Evolutionary conservation across 768 basidiomycete species (phyloP).

Genomic region (Cubamyces lactineus): DNA sequence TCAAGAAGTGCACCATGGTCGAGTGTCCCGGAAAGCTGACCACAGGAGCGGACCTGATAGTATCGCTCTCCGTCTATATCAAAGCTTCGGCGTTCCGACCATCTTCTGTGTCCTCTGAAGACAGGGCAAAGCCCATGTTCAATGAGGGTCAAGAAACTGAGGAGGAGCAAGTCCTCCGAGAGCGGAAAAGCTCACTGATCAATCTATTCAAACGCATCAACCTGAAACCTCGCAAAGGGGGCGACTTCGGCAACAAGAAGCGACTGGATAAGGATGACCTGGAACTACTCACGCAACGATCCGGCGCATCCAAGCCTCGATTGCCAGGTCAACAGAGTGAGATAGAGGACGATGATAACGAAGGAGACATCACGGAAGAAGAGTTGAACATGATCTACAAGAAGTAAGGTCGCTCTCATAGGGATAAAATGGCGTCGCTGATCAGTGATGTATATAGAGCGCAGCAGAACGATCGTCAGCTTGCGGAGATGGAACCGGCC

Average conservation of each 20-base stretch:
- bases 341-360: slow-evolving; percentile 82
- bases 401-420: slow-evolving; percentile 52
- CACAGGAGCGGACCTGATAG: slow-evolving; percentile 76
- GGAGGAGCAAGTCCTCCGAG: slow-evolving; percentile 77
- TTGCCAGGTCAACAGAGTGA: slow-evolving; percentile 48
- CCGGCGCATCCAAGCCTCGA: slow-evolving; percentile 30
- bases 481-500: slow-evolving; percentile 83
- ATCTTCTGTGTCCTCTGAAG: slow-evolving; percentile 39
- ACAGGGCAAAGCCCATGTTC: slow-evolving; percentile 50
- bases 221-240: slow-evolving; percentile 55
- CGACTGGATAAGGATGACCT: slow-evolving; percentile 44
- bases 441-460: slow-evolving; percentile 54
- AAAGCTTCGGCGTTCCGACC: slow-evolving; percentile 68
- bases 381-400: slow-evolving; percentile 85
- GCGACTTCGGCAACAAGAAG: slow-evolving; percentile 27
- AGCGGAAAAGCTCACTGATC: slow-evolving; percentile 75
- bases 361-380: slow-evolving; percentile 75
- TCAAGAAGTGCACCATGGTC: slow-evolving; percentile 70
- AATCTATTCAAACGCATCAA: slow-evolving; percentile 74
- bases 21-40: slow-evolving; percentile 75
- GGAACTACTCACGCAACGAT: slow-evolving; percentile 43
- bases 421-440: not conserved
- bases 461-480: slow-evolving; percentile 72
- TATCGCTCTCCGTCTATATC: slow-evolving; percentile 76
- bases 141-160: slow-evolving; percentile 80